phyloP scores from a whole-genome alignment of 2,329 filamentous ascomycete genomes.

The Diplocarpon rosae region DNA sequence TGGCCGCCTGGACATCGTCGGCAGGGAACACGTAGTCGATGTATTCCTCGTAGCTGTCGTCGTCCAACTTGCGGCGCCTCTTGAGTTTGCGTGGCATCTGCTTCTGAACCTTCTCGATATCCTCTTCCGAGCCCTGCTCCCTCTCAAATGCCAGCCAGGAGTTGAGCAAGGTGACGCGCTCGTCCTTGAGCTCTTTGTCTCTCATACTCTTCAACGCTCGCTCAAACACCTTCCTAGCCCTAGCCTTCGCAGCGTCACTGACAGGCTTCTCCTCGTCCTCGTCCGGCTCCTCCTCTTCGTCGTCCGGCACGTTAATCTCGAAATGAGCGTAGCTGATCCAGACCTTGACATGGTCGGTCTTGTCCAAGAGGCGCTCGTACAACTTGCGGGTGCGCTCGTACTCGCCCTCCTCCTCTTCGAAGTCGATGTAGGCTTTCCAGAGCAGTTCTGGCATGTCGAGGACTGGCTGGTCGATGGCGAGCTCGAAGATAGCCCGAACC shows the following conservation, averaged over 20 bases:
- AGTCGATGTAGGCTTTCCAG: conserved; percentile 98
- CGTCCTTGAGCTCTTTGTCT: conserved; percentile 82
- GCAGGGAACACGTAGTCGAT: conserved; percentile 95
- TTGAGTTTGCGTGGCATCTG: conserved; percentile 92
- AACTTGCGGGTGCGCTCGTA: conserved; percentile 71
- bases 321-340: conserved; percentile 99
- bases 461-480: conserved; percentile 70
- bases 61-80: conserved; percentile 82
- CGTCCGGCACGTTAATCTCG: conserved; percentile 85
- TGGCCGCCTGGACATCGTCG: conserved; percentile 78
- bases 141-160: conserved; percentile 90
- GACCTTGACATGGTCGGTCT: conserved; percentile 98
- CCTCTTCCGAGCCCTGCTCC: conserved; percentile 63
- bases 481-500: conserved; percentile 80
- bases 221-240: conserved; percentile 74
- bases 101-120: conserved; percentile 73
- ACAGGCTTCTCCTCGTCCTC: conserved; percentile 51
- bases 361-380: conserved; percentile 83
- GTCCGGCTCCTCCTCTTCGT: conserved; percentile 46
- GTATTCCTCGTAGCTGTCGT: conserved; percentile 93
- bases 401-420: conserved; percentile 91
- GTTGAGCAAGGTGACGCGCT: conserved; percentile 83
- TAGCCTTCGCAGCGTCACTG: conserved; percentile 71
- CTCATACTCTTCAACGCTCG: conserved; percentile 80
- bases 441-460: conserved; percentile 96